Evolutionary conservation across 1,139 yeast species (phyloP).

Genomic region (Yamadazyma diospyri): DNA sequence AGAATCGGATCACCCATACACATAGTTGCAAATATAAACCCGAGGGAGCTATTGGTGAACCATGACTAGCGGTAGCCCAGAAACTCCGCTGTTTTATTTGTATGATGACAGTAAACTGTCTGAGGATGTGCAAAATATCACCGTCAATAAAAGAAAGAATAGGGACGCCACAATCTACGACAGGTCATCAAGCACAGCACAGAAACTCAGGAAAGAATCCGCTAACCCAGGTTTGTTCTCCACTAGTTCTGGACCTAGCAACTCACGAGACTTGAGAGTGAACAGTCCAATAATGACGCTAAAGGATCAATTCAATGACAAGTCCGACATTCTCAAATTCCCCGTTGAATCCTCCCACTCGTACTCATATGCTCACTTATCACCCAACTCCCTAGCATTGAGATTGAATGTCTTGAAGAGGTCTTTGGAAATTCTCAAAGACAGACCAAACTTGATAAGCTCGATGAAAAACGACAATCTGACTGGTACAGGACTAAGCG

Average conservation of each 20-base stretch:
- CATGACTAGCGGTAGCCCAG: too few species aligned
- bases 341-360: conserved; percentile 83
- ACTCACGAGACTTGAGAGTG: conserved; percentile 4
- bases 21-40: too few species aligned
- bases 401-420: conserved; percentile 72
- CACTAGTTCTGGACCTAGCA: background rate
- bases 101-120: conserved; percentile 16
- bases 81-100: conserved; percentile 22
- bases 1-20: too few species aligned
- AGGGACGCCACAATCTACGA: conserved; percentile 5
- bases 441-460: conserved; percentile 52
- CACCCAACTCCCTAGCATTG: conserved; percentile 76
- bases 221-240: background rate
- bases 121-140: conserved; percentile 11
- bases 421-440: conserved; percentile 67
- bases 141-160: conserved; percentile 11
- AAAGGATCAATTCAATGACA: conserved; percentile 13
- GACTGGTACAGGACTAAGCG: background rate
- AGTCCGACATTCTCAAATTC: conserved; percentile 39
- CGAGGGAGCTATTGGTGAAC: too few species aligned
- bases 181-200: background rate
- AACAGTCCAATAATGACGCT: conserved; percentile 16
- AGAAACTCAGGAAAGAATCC: background rate
- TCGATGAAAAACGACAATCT: conserved; percentile 7
- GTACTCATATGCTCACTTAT: conserved; percentile 77